Percentiles rank a stretch among this genome's conserved stretches.
phyloP scores from a whole-genome alignment of 805 yeast species.

The Pichia cabralensis region DNA sequence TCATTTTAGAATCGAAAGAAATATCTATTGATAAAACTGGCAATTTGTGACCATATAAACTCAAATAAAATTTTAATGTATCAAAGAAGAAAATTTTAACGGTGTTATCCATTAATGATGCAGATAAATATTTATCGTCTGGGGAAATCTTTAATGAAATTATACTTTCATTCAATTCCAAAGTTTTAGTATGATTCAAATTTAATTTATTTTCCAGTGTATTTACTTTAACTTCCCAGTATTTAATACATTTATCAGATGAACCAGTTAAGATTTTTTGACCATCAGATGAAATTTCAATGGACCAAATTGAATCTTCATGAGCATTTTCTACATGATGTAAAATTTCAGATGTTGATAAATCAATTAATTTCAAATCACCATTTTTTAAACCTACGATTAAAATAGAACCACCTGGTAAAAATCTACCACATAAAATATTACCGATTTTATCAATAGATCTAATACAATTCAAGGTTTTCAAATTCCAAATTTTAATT shows the following conservation, averaged over 20 bases:
- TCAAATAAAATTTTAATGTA: constrained; percentile 75
- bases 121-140: constrained; percentile 66
- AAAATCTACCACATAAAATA: constrained; percentile 65
- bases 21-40: constrained; percentile 93
- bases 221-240: constrained; percentile 81
- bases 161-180: constrained; percentile 82
- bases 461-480: constrained; percentile 65
- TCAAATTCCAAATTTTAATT: constrained; percentile 80
- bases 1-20: constrained; percentile 75
- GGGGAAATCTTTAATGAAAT: constrained; percentile 73
- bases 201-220: constrained; percentile 42
- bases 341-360: constrained; percentile 69
- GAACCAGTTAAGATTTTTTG: constrained; percentile 82
- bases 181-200: constrained; percentile 64
- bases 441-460: constrained; percentile 79
- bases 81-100: constrained; percentile 89
- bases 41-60: constrained; percentile 90
- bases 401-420: constrained; percentile 87
- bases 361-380: constrained; percentile 71
- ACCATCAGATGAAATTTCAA: constrained; percentile 83
- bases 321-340: constrained; percentile 69
- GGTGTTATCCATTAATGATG: constrained; percentile 84
- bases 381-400: constrained; percentile 88
- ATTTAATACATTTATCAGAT: constrained; percentile 81
- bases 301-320: constrained; percentile 73